phyloP scores from a whole-genome alignment of 2,329 filamentous ascomycete genomes.

The Scedosporium dehoogii region DNA sequence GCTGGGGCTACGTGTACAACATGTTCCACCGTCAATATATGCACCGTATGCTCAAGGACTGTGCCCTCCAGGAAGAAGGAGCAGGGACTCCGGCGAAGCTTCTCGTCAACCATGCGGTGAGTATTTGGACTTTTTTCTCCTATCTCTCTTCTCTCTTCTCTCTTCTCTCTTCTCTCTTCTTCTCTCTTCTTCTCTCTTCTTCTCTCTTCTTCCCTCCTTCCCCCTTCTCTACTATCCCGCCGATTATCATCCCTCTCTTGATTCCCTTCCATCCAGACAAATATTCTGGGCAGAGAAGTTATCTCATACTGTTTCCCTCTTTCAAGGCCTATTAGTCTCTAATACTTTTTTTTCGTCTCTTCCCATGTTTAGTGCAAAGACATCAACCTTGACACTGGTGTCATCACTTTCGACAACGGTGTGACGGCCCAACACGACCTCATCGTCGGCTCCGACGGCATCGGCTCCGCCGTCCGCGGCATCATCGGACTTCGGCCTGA shows the following conservation, averaged over 20 bases:
- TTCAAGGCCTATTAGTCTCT: no score
- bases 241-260: no score
- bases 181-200: no score
- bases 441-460: slow-evolving; percentile 56
- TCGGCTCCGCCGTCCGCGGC: slow-evolving; percentile 54
- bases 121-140: neutral
- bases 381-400: slow-evolving; percentile 41
- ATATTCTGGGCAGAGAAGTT: no score
- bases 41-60: slow-evolving; percentile 56
- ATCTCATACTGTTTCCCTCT: no score
- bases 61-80: slow-evolving; percentile 38
- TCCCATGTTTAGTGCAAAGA: slow-evolving; percentile 25
- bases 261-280: no score
- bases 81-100: slow-evolving; percentile 43
- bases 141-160: no score
- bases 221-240: no score
- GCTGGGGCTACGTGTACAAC: slow-evolving; percentile 56
- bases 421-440: slow-evolving; percentile 42
- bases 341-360: no score
- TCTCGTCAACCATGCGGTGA: slow-evolving; percentile 44
- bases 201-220: no score
- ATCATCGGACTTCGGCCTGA: slow-evolving; percentile 52
- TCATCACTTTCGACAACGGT: slow-evolving; percentile 45
- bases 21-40: slow-evolving; percentile 63
- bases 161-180: no score